Evolutionary conservation across 805 yeast genomes (phyloP), one percentile per base, ranked within the genome.

Genomic region (Komagataella ulmi): DNA sequence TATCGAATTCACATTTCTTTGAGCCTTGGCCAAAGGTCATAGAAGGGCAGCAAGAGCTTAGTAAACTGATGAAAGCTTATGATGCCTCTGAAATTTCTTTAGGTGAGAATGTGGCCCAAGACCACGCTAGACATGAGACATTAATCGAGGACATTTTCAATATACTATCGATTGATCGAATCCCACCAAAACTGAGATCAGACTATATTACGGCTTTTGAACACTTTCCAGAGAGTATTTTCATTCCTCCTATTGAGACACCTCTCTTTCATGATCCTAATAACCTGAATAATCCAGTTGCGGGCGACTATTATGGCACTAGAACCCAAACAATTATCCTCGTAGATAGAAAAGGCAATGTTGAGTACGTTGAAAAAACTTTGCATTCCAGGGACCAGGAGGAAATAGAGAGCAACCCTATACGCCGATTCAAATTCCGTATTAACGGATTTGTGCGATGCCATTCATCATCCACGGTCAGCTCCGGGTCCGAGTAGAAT

Each of bases 241-340:
- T 21, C 17, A n/a, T 46, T 45, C 48, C 44, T 7, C 46, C 45
- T 44, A 43, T 24, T 23, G 23, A 47, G 18, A 30, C 49, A 10
- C 46, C 43, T 6, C n/a, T 19, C 47, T 45, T 17, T 12, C 30
- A 24, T 24, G 23, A n/a, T 21, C 47, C 21, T 3, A 45, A 18
- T 24, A 19, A 45, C 18, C 14, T 24, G 6, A 17, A 53, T 30
- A 63, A 68, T 3, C 53, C 56, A 17, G 58, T 65, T n/a, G 65
- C 71, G 14, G 88, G 88, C 0, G 64, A 70, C 19, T 80, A 71
- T 58, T 90, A 88, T 61, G 97, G 97, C 0, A 89, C 97, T 0
- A 68, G 97, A 51, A 86, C 96, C 0, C 96, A 89, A 63, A 88
- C 95, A 0, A 76, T 88, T 1, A 72, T 88, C 3, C 58, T 87